phyloP scores from a whole-genome alignment of 257 asterid genomes.

The Phtheirospermum japonicum region DNA sequence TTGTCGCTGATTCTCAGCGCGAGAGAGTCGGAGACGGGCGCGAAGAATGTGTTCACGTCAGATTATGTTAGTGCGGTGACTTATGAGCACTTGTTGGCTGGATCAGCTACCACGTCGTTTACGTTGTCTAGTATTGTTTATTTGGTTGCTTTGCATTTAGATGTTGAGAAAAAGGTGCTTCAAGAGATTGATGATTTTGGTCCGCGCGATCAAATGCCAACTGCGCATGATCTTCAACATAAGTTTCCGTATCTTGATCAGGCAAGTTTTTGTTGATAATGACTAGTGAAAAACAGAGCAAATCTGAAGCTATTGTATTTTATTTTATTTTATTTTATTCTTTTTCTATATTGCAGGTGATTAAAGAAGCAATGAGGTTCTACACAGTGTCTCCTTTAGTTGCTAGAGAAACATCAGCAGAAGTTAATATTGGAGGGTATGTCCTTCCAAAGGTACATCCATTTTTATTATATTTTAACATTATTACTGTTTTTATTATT shows the following conservation, averaged over 20 bases:
- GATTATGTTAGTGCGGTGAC: conserved; percentile 86
- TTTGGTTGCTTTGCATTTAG: conserved; percentile 65
- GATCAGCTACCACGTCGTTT: conserved; percentile 90
- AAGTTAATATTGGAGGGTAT: conserved; percentile 85
- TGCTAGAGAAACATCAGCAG: conserved; percentile 82
- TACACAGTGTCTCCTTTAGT: conserved; percentile 83
- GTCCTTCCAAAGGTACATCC: conserved; percentile 70
- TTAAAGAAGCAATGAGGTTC: conserved; percentile 94
- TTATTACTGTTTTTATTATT: neutral
- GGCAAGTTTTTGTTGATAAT: conserved; percentile 43
- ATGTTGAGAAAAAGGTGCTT: conserved; percentile 64
- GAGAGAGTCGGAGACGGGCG: conserved; percentile 50
- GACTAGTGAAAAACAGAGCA: too few species aligned
- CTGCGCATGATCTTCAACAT: conserved; percentile 69
- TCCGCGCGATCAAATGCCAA: conserved; percentile 57
- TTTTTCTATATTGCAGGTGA: conserved; percentile 81
- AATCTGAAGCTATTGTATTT: too few species aligned
- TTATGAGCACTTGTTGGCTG: conserved; percentile 91
- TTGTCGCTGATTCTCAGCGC: conserved; percentile 69
- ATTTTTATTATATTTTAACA: too few species aligned
- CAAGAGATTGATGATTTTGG: conserved; percentile 74
- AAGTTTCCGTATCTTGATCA: conserved; percentile 76
- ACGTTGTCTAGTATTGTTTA: conserved; percentile 71
- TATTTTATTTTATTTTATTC: too few species aligned
- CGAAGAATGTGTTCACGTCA: conserved; percentile 58